Evolutionary conservation across 73 alveolate species (phyloP).

Genomic region (Paramecium tetraurelia): DNA sequence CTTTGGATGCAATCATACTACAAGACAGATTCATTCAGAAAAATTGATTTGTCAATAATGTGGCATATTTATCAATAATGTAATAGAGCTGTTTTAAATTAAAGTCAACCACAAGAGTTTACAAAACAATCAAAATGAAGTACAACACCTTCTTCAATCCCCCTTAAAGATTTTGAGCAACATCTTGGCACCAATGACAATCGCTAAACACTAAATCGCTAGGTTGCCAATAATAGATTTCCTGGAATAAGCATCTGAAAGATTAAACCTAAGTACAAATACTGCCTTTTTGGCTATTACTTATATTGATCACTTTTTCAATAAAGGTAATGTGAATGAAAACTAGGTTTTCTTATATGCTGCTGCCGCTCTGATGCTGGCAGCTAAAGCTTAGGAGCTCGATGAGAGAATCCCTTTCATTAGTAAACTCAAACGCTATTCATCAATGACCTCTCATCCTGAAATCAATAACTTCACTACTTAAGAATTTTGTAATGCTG

Average conservation of each 20-base stretch:
- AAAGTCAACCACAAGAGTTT: constrained; percentile 42
- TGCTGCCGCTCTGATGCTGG: constrained; percentile 27
- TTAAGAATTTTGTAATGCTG: constrained; percentile 45
- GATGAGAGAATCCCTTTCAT: constrained; percentile 64
- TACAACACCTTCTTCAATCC: constrained; percentile 48
- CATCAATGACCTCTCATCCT: not conserved
- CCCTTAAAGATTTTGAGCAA: not conserved
- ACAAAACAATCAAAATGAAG: constrained; percentile 9
- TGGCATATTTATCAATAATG: constrained; percentile 33
- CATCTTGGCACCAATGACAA: not conserved
- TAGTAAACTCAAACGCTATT: constrained; percentile 50
- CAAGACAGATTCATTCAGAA: not conserved
- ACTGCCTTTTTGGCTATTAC: constrained; percentile 24
- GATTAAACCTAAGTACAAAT: constrained; percentile 5
- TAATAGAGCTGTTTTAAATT: not conserved
- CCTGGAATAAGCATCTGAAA: constrained; percentile 21
- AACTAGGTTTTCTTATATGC: not conserved
- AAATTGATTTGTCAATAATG: constrained; percentile 8
- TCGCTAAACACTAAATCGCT: not conserved
- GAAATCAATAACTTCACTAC: constrained; percentile 8
- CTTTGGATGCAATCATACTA: constrained; percentile 2
- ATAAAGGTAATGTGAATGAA: not conserved
- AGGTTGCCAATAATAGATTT: not conserved
- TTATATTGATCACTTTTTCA: not conserved
- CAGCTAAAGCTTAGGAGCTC: constrained; percentile 58